Conservation (phyloP, 495 filamentous ascomycete genomes). For the Penicillium daleae region DNA sequence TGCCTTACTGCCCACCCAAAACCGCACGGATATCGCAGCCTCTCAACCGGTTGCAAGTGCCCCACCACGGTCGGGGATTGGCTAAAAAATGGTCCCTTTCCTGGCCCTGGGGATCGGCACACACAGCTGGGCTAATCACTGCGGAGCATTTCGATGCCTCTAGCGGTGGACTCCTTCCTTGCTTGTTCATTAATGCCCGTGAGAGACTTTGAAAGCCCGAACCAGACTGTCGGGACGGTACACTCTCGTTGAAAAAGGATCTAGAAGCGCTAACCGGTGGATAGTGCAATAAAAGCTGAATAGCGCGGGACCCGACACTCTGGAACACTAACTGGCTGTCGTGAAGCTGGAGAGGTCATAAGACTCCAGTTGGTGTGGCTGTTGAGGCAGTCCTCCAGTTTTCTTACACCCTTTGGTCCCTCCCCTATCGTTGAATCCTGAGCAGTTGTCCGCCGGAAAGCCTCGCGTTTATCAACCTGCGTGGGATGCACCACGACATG, state of each 20-base stretch:
- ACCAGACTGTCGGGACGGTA: constrained; percentile 17
- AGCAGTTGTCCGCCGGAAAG: neutral
- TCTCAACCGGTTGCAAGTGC: neutral
- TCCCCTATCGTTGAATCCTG: neutral
- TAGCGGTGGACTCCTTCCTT: constrained; percentile 6
- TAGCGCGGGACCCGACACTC: constrained; percentile 20
- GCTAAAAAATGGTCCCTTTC: neutral
- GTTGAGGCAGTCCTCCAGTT: constrained; percentile 11
- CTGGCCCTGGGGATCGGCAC: constrained; percentile 19
- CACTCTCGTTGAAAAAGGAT: neutral
- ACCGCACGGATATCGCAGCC: constrained; percentile 11
- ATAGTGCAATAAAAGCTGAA: constrained; percentile 6
- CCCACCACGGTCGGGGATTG: constrained; percentile 15
- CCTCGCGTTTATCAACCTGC: neutral
- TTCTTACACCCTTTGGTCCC: constrained; percentile 16
- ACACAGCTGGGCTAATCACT: constrained; percentile 15
- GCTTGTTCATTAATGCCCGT: constrained; percentile 1
- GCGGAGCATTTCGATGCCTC: neutral
- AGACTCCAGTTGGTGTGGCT: constrained; percentile 30
- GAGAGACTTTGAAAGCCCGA: constrained; percentile 10
- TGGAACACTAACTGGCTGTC: constrained; percentile 24
- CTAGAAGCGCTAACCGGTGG: neutral
- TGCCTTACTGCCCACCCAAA: no score
- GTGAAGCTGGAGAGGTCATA: constrained; percentile 30
- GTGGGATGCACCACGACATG: constrained; percentile 17